Evolutionary conservation across 345 rosid genomes (phyloP).

Genomic region (Corchorus olitorius): DNA sequence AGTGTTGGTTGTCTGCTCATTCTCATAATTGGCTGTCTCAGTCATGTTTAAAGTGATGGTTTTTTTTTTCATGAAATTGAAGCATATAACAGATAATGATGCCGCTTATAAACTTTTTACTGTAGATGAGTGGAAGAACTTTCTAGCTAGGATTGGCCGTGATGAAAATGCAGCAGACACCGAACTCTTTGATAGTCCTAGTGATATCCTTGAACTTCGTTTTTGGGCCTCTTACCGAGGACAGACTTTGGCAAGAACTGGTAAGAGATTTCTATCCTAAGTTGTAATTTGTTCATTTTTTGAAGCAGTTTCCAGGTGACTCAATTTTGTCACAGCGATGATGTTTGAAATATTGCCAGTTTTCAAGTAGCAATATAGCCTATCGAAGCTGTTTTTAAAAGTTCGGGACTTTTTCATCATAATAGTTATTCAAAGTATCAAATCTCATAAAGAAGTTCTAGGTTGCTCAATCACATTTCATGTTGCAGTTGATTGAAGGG

Average conservation of each 20-base stretch:
- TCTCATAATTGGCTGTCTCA: background rate
- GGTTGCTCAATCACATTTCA: background rate
- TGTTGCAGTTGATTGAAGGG: background rate
- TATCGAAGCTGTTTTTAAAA: background rate
- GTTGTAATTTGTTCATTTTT: background rate
- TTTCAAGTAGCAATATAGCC: background rate
- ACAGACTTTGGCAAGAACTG: slow-evolving; percentile 96
- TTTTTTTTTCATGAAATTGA: slow-evolving; percentile 1
- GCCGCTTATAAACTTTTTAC: slow-evolving; percentile 20
- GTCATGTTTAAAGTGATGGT: background rate
- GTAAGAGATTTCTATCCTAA: slow-evolving; percentile 32
- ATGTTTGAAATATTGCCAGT: background rate
- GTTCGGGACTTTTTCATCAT: background rate
- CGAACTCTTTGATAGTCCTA: slow-evolving; percentile 66
- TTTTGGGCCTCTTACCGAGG: slow-evolving; percentile 99
- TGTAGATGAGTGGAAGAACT: slow-evolving; percentile 97
- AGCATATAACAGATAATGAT: slow-evolving; percentile 16
- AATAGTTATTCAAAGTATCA: background rate
- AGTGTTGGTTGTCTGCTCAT: background rate
- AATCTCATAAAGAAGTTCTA: background rate
- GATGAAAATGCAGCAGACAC: slow-evolving; percentile 84
- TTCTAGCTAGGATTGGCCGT: slow-evolving; percentile 95
- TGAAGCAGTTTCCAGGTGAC: background rate
- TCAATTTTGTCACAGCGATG: background rate
- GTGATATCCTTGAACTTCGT: slow-evolving; percentile 91